A percentile compares a stretch with the other conserved stretches of the same genome.
phyloP scores from a whole-genome alignment of 495 filamentous ascomycete genomes.

The Clavariopsis aquatica region DNA sequence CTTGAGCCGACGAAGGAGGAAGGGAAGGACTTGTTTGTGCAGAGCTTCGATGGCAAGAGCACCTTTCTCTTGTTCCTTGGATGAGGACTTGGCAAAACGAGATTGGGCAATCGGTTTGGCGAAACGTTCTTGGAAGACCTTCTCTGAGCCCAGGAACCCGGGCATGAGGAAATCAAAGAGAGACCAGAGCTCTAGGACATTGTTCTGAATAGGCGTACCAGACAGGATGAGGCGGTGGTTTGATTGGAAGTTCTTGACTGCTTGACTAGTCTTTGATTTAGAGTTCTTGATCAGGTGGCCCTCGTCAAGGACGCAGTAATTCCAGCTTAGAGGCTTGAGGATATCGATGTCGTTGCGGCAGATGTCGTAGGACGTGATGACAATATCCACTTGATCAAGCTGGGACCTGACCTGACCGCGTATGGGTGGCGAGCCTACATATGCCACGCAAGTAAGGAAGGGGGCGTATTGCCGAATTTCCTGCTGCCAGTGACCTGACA shows the following conservation, averaged over 20 bases:
- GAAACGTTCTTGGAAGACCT: slow-evolving; percentile 95
- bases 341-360: slow-evolving; percentile 89
- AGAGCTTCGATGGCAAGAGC: slow-evolving; percentile 94
- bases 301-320: slow-evolving; percentile 96
- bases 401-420: slow-evolving; percentile 65
- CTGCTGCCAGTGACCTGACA: slow-evolving; percentile 99
- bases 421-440: slow-evolving; percentile 84
- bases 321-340: slow-evolving; percentile 84
- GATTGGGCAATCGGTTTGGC: slow-evolving; percentile 95
- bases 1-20: slow-evolving; percentile 93
- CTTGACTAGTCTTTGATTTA: slow-evolving; percentile 85
- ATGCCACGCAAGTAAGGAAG: slow-evolving; percentile 84
- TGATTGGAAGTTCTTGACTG: slow-evolving; percentile 82
- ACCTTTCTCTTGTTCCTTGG: slow-evolving; percentile 96
- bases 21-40: slow-evolving; percentile 96
- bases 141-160: slow-evolving; percentile 96
- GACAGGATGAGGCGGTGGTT: slow-evolving; percentile 96
- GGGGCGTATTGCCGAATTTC: slow-evolving; percentile 94
- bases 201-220: slow-evolving; percentile 97
- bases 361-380: slow-evolving; percentile 97
- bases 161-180: slow-evolving; percentile 99
- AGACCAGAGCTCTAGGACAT: slow-evolving; percentile 97
- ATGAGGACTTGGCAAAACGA: slow-evolving; percentile 92
- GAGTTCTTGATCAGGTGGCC: slow-evolving; percentile 99
- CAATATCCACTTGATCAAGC: slow-evolving; percentile 78